Evolutionary conservation across 108 stramenopile species (phyloP).

Genomic region (Nannochloropsis granulata): DNA sequence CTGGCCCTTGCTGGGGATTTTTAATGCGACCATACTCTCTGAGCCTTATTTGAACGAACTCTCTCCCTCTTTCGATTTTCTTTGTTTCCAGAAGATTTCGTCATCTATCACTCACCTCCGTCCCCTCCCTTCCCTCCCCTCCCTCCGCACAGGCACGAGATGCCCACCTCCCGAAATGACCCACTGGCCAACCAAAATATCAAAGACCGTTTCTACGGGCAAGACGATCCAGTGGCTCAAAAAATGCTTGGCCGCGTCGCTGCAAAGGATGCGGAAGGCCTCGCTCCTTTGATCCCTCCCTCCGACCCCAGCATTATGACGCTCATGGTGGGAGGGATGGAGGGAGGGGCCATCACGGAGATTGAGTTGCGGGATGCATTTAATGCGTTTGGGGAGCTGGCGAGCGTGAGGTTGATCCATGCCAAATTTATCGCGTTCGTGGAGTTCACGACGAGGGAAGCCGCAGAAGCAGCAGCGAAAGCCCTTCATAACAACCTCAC

Average conservation of each 20-base stretch:
- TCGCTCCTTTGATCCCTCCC: slow-evolving; percentile 21
- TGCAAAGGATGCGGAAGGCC: neutral
- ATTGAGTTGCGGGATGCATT: slow-evolving; percentile 17
- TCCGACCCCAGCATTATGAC: slow-evolving; percentile 52
- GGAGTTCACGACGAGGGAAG: slow-evolving; percentile 16
- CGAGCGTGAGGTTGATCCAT: slow-evolving; percentile 6
- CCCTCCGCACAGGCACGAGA: slow-evolving; percentile 57
- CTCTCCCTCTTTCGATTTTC: neutral
- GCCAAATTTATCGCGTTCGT: slow-evolving; percentile 20
- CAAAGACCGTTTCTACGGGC: slow-evolving; percentile 82
- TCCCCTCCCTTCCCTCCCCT: neutral
- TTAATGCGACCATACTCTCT: neutral
- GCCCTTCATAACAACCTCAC: slow-evolving; percentile 9
- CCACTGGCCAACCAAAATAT: slow-evolving; percentile 80
- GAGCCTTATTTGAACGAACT: neutral
- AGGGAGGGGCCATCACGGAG: neutral
- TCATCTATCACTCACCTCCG: neutral
- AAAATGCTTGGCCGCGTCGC: slow-evolving; percentile 44
- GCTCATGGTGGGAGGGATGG: slow-evolving; percentile 43
- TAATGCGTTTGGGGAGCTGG: slow-evolving; percentile 22
- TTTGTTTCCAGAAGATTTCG: neutral
- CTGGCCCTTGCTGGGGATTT: neutral
- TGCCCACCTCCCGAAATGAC: slow-evolving; percentile 77
- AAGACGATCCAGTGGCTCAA: slow-evolving; percentile 72
- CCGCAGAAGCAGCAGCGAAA: slow-evolving; percentile 21